Evolutionary conservation across 768 basidiomycete species (phyloP).

Genomic region (Suillus subluteus): DNA sequence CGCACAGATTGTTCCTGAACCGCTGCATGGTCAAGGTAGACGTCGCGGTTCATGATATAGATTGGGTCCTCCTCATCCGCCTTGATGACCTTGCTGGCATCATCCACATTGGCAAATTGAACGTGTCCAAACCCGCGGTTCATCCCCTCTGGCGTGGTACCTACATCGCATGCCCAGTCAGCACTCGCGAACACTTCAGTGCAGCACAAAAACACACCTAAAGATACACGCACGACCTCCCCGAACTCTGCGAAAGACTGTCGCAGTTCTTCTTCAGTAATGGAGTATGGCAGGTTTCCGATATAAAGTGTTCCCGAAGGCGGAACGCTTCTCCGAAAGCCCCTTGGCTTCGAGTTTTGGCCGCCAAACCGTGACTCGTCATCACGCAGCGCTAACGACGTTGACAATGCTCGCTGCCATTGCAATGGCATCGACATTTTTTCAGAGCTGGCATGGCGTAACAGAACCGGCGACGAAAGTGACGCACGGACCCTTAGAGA

Average conservation of each 20-base stretch:
- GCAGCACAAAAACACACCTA: conserved; percentile 40
- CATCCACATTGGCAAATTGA: conserved; percentile 40
- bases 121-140: conserved; percentile 51
- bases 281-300: conserved; percentile 57
- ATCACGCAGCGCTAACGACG: conserved; percentile 14
- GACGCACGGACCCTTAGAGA: conserved; percentile 12
- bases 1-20: background rate
- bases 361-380: background rate
- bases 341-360: background rate
- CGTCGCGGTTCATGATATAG: conserved; percentile 49
- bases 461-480: conserved; percentile 21
- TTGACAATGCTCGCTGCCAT: conserved; percentile 24
- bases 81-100: conserved; percentile 41
- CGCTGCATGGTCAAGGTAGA: conserved; percentile 45
- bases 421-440: conserved; percentile 7
- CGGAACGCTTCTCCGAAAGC: background rate
- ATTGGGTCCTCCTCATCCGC: conserved; percentile 48
- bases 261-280: conserved; percentile 43
- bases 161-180: conserved; percentile 16
- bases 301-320: conserved; percentile 48
- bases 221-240: conserved; percentile 36
- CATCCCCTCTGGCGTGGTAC: conserved; percentile 37
- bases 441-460: conserved; percentile 13
- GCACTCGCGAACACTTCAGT: background rate
- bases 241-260: conserved; percentile 50